These are phyloP conservation scores for Dalechampia spathulata DNA, from an alignment of 441 rosid genomes.

Conservation along the genomic window DNA sequence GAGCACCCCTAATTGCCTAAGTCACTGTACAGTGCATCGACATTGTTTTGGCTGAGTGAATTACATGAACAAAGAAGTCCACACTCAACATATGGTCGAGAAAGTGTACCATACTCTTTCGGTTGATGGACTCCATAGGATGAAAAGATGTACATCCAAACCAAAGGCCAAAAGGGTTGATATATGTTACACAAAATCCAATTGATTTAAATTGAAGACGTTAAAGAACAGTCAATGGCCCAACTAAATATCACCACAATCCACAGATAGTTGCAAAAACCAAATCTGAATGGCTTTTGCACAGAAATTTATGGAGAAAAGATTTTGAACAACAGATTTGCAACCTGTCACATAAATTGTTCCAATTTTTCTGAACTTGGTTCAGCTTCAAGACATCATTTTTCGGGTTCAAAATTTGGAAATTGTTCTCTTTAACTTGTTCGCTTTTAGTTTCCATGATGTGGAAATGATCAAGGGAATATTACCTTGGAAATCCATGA, in stretches of 20 bases:
- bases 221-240: not conserved
- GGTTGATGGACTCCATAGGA: not conserved
- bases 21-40: no score
- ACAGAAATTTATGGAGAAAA: not conserved
- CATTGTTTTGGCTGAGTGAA: not conserved
- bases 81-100: no score
- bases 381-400: not conserved
- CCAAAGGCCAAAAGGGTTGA: not conserved
- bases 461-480: slow-evolving; percentile 1
- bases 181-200: not conserved
- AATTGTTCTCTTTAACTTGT: not conserved
- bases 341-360: not conserved
- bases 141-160: no score
- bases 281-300: not conserved
- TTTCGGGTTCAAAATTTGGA: not conserved
- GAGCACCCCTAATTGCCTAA: no score
- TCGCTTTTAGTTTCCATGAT: not conserved
- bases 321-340: not conserved
- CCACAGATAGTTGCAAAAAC: no score
- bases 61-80: not conserved
- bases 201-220: not conserved
- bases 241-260: not conserved
- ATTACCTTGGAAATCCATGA: slow-evolving; percentile 96
- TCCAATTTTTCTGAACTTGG: not conserved
- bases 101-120: not conserved